Evolutionary conservation across 2,329 filamentous ascomycete genomes (phyloP), one percentile per base, ranked within the genome.

Genomic region (Ophiostoma angusticollis): DNA sequence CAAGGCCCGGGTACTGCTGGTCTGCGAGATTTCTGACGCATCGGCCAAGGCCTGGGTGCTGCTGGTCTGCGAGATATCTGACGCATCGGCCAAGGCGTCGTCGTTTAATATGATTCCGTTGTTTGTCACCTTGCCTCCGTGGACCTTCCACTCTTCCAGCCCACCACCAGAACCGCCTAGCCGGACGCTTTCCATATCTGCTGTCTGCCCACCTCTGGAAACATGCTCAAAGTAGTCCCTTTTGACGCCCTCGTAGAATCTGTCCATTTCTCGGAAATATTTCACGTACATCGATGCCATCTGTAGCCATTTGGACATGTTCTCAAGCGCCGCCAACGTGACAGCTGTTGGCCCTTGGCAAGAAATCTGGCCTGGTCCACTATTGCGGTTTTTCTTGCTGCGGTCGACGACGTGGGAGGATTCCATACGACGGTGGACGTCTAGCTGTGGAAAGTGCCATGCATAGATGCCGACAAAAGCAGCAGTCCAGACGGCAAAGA

Each of bases 391-490:
- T 12, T 6, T 25, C 5, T 19, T 11, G 16, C 29, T 40, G 16
- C 21, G 22, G 3, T 21, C 31, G 1, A 44, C 44, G 6, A 39
- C 40, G 24, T 50, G 43, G 2, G 59, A 46, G 31, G 49, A 50
- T 6, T 61, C 52, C 59, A 82, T 69, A 50, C 71, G 68, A 3
- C 62, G 58, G 9, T 69, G 58, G 1, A 61, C 62, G 48, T 84
- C 80, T 74, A 84, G 82, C 41, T 72, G 68, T 0, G 76, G 75
- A 41, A 84, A 84, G 50, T 77, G 72, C 31, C 67, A 63, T 9
- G 72, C 73, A 52, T 84, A 84, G 3, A 81, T 64, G 24, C 75
- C 74, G 13, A 74, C 65, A 49, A 81, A 79, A 0, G 72, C 70
- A 1, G 78, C 76, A 9, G 70, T 72, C 64, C 78, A 84, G 28